Evolutionary conservation across 2,329 filamentous ascomycete genomes (phyloP).

Genomic region (Penicillium hesseltinei): DNA sequence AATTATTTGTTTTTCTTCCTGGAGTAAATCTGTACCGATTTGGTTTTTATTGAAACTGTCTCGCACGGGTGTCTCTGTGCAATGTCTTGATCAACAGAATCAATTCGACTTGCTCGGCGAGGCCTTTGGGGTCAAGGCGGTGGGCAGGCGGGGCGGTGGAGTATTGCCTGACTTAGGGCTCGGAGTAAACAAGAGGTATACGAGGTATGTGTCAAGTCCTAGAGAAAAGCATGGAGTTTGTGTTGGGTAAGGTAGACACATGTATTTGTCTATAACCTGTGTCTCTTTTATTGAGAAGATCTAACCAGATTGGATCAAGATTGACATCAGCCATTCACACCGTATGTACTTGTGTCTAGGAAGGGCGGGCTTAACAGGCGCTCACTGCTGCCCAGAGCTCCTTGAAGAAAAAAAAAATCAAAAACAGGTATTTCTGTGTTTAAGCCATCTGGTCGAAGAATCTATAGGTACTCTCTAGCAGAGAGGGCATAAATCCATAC

Average conservation of each 20-base stretch:
- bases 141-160: not conserved
- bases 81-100: slow-evolving; percentile 4
- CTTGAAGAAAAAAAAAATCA: not conserved
- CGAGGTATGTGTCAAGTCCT: not conserved
- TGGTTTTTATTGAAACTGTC: not conserved
- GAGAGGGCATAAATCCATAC: not conserved
- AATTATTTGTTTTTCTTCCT: not conserved
- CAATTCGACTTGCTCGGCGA: slow-evolving; percentile 3
- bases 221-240: not conserved
- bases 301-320: not conserved
- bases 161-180: slow-evolving; percentile 7
- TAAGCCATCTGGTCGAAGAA: not conserved
- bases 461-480: too few species aligned
- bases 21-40: not conserved
- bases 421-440: too few species aligned
- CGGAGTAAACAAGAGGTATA: not conserved
- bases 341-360: not conserved
- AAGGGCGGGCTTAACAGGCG: not conserved
- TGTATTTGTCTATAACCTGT: not conserved
- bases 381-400: not conserved
- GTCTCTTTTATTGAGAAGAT: not conserved
- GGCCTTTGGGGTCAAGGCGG: slow-evolving; percentile 4
- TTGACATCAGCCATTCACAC: not conserved
- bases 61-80: not conserved
- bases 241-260: not conserved